Evolutionary conservation across 2,329 filamentous ascomycete species (phyloP), one percentile per base, ranked within the genome.

Genomic region (Talaromyces sp.): DNA sequence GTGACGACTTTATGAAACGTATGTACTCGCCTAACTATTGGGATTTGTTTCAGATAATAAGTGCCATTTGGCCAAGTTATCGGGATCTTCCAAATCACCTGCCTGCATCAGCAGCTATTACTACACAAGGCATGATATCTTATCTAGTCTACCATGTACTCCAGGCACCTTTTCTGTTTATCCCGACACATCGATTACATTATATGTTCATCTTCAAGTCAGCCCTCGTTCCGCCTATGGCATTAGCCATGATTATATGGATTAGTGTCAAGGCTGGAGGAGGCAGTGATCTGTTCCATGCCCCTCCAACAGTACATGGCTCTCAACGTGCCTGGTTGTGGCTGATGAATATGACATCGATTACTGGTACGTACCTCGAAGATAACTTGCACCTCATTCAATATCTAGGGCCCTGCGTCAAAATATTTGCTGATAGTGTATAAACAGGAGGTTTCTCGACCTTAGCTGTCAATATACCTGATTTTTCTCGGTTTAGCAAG

Each of bases 41-140:
- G 16, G 7, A 5, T 19, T n/a, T 45, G n/a, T 19, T 63, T 11
- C 22, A 64, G 64, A 81, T 84, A 70, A 71, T 83, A 33, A 74
- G 72, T 3, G 78, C 81, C 11, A 79, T 82, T 60, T 87, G 85
- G 83, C 86, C 86, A 0, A 83, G 81, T 10, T 88, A 86, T 68
- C 73, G 80, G 1, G 77, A 78, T 0, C 77, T 87, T 11, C 78
- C 80, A 0, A 88, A 89, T 68, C 74, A 78, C 31, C 56, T 72
- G 2, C 69, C 70, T 10, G 64, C n/a, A 52, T 66, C 66, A 6
- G 69, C 68, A n/a, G 69, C 62, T 22, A 72, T 72, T 24, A 71
- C 69, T 8, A 71, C 68, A 2, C 67, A 69, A 39, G 69, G 66
- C 10, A 69, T 71, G 68, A 57, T 70, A 9, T 69, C 66, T 13